Conservation (phyloP, 306 rosid genomes). For the Fragaria vesca region DNA sequence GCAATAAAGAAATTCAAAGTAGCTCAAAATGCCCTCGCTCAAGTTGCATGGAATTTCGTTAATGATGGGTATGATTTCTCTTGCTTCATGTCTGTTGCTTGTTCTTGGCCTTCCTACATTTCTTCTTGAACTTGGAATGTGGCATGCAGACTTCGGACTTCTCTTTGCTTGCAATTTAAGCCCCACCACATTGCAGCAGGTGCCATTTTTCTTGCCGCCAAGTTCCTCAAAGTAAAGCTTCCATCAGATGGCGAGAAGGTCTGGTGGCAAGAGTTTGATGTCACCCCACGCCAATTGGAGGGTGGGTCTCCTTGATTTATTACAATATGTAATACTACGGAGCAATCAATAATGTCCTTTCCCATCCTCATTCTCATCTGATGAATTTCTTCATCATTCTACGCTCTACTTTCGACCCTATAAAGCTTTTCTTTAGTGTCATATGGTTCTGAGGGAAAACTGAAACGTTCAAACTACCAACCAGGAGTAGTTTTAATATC, state of each 20-base stretch:
- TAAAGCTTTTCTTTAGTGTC: background rate
- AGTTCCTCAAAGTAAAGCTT: slow-evolving; percentile 95
- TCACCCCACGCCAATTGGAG: slow-evolving; percentile 99
- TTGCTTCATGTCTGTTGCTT: slow-evolving; percentile 40
- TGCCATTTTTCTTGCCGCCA: slow-evolving; percentile 99
- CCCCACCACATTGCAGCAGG: slow-evolving; percentile 99
- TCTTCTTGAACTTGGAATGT: slow-evolving; percentile 61
- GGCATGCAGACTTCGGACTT: slow-evolving; percentile 94
- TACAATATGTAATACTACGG: slow-evolving; percentile 20
- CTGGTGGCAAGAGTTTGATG: slow-evolving; percentile 99
- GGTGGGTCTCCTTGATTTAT: slow-evolving; percentile 74
- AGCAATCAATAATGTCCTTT: slow-evolving; percentile 17
- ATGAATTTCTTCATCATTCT: slow-evolving; percentile 9
- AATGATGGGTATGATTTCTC: slow-evolving; percentile 80
- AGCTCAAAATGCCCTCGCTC: slow-evolving; percentile 99
- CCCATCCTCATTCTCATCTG: slow-evolving; percentile 13
- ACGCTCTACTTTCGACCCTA: background rate
- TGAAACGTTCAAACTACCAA: background rate
- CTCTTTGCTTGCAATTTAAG: slow-evolving; percentile 99
- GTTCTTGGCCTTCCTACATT: slow-evolving; percentile 43
- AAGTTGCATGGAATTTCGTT: slow-evolving; percentile 99
- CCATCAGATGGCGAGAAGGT: slow-evolving; percentile 99
- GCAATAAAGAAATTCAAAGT: slow-evolving; percentile 99
- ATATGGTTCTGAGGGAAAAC: background rate
- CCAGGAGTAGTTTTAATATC: background rate